Percentiles rank a stretch among this genome's conserved stretches.
These are phyloP conservation scores for Vitis labrusca DNA, from an alignment of 164 flowering plant genomes.

Conservation along the genomic window DNA sequence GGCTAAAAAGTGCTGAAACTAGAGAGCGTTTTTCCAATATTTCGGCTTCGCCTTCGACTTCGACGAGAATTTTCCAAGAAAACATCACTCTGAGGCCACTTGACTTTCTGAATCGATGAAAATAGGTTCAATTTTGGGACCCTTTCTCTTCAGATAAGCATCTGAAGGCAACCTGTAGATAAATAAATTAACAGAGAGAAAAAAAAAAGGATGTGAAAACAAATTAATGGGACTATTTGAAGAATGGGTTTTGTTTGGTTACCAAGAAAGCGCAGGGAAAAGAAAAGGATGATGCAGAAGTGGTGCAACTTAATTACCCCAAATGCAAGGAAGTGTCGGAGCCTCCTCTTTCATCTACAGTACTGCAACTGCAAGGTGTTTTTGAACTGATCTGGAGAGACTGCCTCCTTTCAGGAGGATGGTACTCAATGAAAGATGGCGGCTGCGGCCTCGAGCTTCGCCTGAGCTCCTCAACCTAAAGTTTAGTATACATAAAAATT, in stretches of 20 bases:
- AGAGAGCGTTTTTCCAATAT: too few species aligned
- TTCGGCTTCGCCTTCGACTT: too few species aligned
- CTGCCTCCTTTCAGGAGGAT: slow-evolving; percentile 4
- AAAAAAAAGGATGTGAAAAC: not conserved
- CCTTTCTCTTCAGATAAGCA: slow-evolving; percentile 14
- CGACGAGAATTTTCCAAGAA: not conserved
- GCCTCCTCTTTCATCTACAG: slow-evolving; percentile 3
- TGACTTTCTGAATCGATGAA: slow-evolving; percentile 23
- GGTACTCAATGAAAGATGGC: not conserved
- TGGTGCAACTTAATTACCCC: slow-evolving; percentile 13
- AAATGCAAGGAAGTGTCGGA: slow-evolving; percentile 29
- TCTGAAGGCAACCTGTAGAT: slow-evolving; percentile 19
- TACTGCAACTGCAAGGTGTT: not conserved
- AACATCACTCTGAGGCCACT: slow-evolving; percentile 20
- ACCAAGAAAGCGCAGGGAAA: not conserved
- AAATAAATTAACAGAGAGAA: too few species aligned
- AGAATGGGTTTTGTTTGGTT: not conserved
- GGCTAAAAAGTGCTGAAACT: too few species aligned
- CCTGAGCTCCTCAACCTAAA: slow-evolving; percentile 21
- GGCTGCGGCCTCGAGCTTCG: not conserved
- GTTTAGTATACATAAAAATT: not conserved
- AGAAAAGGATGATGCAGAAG: not conserved
- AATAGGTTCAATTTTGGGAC: slow-evolving; percentile 8
- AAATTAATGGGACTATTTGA: not conserved
- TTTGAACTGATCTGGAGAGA: slow-evolving; percentile 6